Conservation (phyloP, 2,329 filamentous ascomycete species). For the Gnomoniopsis smithogilvyi region DNA sequence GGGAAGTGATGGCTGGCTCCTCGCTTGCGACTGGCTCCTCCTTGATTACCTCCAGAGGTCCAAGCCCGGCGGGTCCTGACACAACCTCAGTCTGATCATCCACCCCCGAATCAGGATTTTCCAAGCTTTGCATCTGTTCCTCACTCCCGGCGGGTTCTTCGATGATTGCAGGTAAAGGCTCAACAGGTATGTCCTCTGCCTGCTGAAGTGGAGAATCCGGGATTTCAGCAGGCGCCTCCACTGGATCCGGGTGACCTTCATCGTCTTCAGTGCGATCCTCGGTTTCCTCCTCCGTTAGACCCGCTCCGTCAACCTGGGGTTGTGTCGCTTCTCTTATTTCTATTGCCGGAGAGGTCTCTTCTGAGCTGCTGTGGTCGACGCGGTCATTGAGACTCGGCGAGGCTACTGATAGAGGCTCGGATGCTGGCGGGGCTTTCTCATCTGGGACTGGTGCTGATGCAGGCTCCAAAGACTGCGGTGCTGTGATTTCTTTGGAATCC, state of each 20-base stretch:
- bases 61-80: neutral
- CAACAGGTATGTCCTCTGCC: neutral
- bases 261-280: neutral
- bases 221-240: neutral
- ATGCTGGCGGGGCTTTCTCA: neutral
- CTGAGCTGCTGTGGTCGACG: neutral
- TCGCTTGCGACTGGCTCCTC: neutral
- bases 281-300: neutral
- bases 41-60: neutral
- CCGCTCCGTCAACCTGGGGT: neutral
- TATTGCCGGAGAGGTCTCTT: neutral
- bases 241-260: neutral
- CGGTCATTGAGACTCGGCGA: neutral
- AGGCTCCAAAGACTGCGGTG: neutral
- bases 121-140: neutral
- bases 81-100: neutral
- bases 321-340: neutral
- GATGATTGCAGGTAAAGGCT: neutral
- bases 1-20: neutral
- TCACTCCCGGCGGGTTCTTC: neutral
- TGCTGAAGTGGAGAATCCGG: neutral
- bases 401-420: neutral
- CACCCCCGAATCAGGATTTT: neutral
- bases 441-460: neutral
- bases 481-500: neutral